Conservation (phyloP, 495 filamentous ascomycete species). For the Penicillium riverlandense region DNA sequence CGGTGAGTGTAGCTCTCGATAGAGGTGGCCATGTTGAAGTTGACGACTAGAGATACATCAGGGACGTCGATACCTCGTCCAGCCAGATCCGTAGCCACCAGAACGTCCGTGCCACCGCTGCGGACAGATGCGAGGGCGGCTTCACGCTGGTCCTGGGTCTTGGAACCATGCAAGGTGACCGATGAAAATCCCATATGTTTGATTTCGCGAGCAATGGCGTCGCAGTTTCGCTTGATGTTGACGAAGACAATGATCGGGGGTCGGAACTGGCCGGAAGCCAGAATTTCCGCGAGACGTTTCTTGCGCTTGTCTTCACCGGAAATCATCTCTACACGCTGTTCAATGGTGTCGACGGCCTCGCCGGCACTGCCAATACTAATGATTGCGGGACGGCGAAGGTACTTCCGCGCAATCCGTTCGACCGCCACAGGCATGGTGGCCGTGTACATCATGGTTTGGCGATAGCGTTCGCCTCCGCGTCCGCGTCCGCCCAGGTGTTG, state of each 20-base stretch:
- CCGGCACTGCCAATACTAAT: conserved; percentile 92
- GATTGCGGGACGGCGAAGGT: conserved; percentile 86
- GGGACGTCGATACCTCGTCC: conserved; percentile 97
- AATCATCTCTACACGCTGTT: conserved; percentile 93
- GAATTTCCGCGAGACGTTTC: conserved; percentile 89
- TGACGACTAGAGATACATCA: conserved; percentile 89
- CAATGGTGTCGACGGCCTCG: conserved; percentile 97
- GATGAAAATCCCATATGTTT: conserved; percentile 88
- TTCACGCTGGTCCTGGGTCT: conserved; percentile 97
- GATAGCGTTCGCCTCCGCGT: conserved; percentile 77
- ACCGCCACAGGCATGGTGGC: conserved; percentile 94
- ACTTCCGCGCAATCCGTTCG: conserved; percentile 93
- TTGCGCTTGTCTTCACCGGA: conserved; percentile 93
- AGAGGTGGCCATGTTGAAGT: conserved; percentile 95
- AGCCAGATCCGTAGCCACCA: conserved; percentile 96
- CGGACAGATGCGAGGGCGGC: conserved; percentile 84
- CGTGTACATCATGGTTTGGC: conserved; percentile 99
- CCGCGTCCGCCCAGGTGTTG: conserved; percentile 75
- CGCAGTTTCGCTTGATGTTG: conserved; percentile 99
- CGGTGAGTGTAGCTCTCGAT: conserved; percentile 98
- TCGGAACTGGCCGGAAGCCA: conserved; percentile 75
- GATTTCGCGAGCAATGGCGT: conserved; percentile 91
- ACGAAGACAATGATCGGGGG: conserved; percentile 98
- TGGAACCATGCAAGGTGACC: conserved; percentile 89
- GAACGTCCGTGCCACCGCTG: conserved; percentile 68